Evolutionary conservation across 2,329 filamentous ascomycete species (phyloP).

Genomic region (Cryphonectria japonica): DNA sequence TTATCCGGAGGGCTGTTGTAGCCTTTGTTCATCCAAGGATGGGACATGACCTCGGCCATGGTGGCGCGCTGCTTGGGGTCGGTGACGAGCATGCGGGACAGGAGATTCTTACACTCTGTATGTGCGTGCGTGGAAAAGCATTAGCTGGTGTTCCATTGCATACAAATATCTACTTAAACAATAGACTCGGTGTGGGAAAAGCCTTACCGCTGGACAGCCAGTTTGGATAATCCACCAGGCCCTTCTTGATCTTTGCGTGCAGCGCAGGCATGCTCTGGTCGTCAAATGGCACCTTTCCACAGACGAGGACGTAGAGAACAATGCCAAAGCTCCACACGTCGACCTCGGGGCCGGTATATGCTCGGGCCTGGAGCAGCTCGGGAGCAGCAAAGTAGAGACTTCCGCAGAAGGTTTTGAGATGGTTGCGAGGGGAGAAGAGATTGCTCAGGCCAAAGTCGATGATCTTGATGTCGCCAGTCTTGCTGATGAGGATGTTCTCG

Average conservation of each 20-base stretch:
- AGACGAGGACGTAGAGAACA: conserved; percentile 94
- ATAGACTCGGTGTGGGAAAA: background rate
- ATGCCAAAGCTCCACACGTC: conserved; percentile 99
- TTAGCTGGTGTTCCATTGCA: background rate
- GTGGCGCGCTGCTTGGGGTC: conserved; percentile 86
- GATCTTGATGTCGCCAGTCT: conserved; percentile 98
- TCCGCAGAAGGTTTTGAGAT: conserved; percentile 95
- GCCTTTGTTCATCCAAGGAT: conserved; percentile 95
- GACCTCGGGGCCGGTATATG: conserved; percentile 95
- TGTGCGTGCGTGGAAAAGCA: conserved; percentile 4
- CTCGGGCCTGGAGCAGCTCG: conserved; percentile 88
- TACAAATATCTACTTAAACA: background rate
- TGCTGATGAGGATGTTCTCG: conserved; percentile 98
- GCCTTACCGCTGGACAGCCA: conserved; percentile 85
- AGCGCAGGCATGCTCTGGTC: conserved; percentile 99
- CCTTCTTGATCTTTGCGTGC: conserved; percentile 98
- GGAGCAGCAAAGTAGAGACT: conserved; percentile 98
- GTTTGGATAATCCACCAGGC: conserved; percentile 90
- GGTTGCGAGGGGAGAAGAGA: conserved; percentile 81
- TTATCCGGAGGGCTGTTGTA: conserved; percentile 88
- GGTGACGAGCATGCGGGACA: conserved; percentile 94
- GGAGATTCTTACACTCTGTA: conserved; percentile 87
- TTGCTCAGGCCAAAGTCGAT: conserved; percentile 99
- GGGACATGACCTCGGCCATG: conserved; percentile 88
- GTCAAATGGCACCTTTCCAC: conserved; percentile 97